Evolutionary conservation across 148 eudicot species (phyloP).

Genomic region (Fallopia convolvulus): DNA sequence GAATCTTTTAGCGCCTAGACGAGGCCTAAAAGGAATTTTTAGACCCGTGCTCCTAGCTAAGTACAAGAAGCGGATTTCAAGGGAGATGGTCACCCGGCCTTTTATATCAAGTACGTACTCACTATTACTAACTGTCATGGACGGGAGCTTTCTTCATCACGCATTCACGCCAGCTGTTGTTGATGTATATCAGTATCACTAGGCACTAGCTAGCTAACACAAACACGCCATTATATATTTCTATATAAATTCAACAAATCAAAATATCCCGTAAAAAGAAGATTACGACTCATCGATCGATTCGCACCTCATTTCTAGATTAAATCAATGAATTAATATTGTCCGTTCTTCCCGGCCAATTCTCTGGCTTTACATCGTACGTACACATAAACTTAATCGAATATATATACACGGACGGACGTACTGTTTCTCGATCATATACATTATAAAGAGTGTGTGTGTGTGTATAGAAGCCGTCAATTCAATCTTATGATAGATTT

Average conservation of each 20-base stretch:
- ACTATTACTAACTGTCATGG: neutral
- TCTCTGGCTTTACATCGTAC: too few species aligned
- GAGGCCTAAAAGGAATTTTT: too few species aligned
- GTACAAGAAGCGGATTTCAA: neutral
- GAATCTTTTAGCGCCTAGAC: too few species aligned
- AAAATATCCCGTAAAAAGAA: neutral
- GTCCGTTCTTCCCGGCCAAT: too few species aligned
- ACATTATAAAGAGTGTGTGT: too few species aligned
- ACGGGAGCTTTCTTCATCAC: constrained; percentile 1
- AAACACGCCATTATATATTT: too few species aligned
- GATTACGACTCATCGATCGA: neutral
- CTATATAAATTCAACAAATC: too few species aligned
- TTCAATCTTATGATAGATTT: too few species aligned
- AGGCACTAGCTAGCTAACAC: too few species aligned
- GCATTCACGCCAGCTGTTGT: constrained; percentile 3
- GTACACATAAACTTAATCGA: too few species aligned
- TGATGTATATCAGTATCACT: neutral
- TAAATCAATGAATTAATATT: neutral
- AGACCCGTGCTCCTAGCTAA: too few species aligned
- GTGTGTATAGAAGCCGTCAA: neutral
- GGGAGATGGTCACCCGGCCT: neutral
- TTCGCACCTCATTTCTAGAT: neutral
- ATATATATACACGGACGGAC: too few species aligned
- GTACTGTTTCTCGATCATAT: neutral
- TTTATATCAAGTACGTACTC: neutral